Conservation (phyloP, 768 basidiomycete species). For the Tylopilus sp. region DNA sequence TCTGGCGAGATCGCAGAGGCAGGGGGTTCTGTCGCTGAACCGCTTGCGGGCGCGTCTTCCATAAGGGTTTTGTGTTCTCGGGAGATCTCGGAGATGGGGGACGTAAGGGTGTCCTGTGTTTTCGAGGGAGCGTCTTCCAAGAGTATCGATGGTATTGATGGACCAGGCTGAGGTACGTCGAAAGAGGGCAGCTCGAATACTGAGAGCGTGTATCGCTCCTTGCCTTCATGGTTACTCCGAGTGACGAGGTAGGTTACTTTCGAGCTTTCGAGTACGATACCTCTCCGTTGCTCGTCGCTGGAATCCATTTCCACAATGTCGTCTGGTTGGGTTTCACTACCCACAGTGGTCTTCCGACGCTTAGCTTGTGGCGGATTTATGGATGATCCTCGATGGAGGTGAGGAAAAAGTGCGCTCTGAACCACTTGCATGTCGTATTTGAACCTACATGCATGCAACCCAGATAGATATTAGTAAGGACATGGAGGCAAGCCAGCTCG, state of each 20-base stretch:
- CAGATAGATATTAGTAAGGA: background rate
- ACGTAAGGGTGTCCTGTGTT: background rate
- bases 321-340: conserved; percentile 5
- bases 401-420: conserved; percentile 44
- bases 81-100: background rate
- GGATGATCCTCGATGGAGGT: conserved; percentile 15
- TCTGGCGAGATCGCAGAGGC: background rate
- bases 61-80: background rate
- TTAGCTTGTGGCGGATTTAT: conserved; percentile 19
- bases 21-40: conserved; percentile 1
- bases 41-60: background rate
- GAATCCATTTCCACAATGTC: conserved; percentile 10
- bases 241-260: conserved; percentile 24
- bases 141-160: background rate
- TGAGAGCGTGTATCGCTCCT: conserved; percentile 18
- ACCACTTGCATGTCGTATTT: conserved; percentile 49
- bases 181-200: conserved; percentile 5
- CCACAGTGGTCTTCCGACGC: conserved; percentile 25
- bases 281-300: conserved; percentile 8
- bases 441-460: conserved; percentile 34
- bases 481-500: background rate
- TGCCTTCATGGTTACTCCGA: conserved; percentile 4
- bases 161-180: background rate
- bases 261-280: conserved; percentile 26
- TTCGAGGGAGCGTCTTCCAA: background rate